Percentiles rank a stretch among this genome's conserved stretches.
Conservation (phyloP, 2,329 filamentous ascomycete species). For the Blumeria graminis region DNA sequence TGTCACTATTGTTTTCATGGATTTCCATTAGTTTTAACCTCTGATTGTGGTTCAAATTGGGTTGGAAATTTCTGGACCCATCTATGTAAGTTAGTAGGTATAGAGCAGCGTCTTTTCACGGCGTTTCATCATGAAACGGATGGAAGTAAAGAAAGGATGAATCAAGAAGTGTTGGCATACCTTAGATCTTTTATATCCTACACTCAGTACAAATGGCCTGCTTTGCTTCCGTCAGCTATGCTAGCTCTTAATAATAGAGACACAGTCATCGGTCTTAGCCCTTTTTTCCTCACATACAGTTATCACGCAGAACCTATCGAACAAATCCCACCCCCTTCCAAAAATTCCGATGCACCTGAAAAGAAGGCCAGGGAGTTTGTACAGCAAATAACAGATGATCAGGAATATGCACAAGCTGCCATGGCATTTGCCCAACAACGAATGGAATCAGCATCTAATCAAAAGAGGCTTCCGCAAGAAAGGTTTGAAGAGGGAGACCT, state of each 20-base stretch:
- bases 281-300: background rate
- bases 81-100: background rate
- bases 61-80: background rate
- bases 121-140: background rate
- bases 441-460: too few relatives aligned
- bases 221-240: constrained; percentile 27
- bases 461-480: too few relatives aligned
- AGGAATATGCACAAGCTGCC: too few relatives aligned
- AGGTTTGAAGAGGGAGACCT: too few relatives aligned
- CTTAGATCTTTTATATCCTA: constrained; percentile 24
- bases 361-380: too few relatives aligned
- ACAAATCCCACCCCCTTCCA: background rate
- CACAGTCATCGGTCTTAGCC: background rate
- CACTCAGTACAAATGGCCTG: constrained; percentile 67
- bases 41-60: background rate
- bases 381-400: too few relatives aligned
- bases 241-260: background rate
- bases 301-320: background rate
- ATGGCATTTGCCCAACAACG: too few relatives aligned
- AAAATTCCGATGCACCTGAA: too few relatives aligned
- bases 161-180: background rate
- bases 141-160: background rate
- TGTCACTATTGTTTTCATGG: background rate
- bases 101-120: background rate
- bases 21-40: background rate